A percentile compares a stretch with the other conserved stretches of the same genome.
These are phyloP conservation scores for Serpula lacrymans DNA, from an alignment of 768 basidiomycete genomes.

Conservation along the genomic window DNA sequence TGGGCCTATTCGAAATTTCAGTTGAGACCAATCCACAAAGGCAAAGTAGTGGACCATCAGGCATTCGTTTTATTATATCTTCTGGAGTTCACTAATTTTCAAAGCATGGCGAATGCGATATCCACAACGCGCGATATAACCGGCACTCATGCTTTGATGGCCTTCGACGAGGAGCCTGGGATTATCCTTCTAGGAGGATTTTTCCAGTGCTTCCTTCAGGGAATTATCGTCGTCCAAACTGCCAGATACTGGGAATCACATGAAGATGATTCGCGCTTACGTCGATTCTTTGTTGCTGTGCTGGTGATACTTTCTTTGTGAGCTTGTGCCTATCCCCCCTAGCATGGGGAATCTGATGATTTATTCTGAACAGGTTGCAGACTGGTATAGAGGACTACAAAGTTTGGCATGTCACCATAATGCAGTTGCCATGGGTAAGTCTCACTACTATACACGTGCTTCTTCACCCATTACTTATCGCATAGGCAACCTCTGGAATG, in stretches of 20 bases:
- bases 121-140: no score
- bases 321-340: conserved; percentile 9
- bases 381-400: conserved; percentile 41
- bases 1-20: no score
- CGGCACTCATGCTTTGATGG: conserved; percentile 17
- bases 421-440: conserved; percentile 33
- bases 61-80: no score
- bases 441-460: not conserved
- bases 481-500: conserved; percentile 38
- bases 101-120: no score
- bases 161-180: conserved; percentile 28
- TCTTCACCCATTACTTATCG: not conserved
- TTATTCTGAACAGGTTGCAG: conserved; percentile 31
- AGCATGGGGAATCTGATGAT: not conserved
- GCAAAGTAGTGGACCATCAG: no score
- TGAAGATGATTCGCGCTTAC: conserved; percentile 41
- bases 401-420: conserved; percentile 35
- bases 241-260: conserved; percentile 40
- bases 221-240: conserved; percentile 38
- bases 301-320: conserved; percentile 43
- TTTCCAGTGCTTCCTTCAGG: conserved; percentile 46
- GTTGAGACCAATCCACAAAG: no score
- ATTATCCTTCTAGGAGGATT: conserved; percentile 45
- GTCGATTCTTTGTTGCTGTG: conserved; percentile 38
- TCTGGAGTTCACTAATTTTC: no score